Evolutionary conservation across 2,329 filamentous ascomycete species (phyloP).

Genomic region (Colletotrichum sp.): DNA sequence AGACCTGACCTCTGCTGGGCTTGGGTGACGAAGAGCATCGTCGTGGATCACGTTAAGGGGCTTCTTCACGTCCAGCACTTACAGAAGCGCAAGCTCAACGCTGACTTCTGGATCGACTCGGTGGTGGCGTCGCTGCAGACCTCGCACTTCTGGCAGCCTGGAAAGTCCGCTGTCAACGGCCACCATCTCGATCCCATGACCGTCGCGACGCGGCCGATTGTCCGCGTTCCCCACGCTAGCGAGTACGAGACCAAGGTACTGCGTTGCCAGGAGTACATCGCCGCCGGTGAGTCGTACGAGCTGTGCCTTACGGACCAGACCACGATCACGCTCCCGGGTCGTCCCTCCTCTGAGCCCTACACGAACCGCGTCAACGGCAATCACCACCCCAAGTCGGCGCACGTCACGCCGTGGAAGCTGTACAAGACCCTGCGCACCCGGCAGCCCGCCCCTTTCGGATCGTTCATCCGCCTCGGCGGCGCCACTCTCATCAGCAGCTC

Average conservation of each 20-base stretch:
- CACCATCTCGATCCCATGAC: background rate
- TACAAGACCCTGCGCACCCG: constrained; percentile 72
- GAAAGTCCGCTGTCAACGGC: background rate
- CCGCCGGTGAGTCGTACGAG: constrained; percentile 83
- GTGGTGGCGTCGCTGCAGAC: constrained; percentile 32
- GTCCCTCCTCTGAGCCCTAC: background rate
- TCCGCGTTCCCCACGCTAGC: constrained; percentile 45
- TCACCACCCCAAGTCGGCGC: constrained; percentile 24
- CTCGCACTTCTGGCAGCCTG: constrained; percentile 36
- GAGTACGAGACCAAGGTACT: constrained; percentile 72
- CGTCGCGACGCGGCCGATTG: constrained; percentile 23
- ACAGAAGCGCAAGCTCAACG: constrained; percentile 26
- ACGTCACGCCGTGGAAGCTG: constrained; percentile 65
- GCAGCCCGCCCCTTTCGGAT: constrained; percentile 86
- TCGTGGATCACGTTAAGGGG: constrained; percentile 73
- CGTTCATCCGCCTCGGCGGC: constrained; percentile 74
- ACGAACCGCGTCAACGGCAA: background rate
- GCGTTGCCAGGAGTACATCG: constrained; percentile 73
- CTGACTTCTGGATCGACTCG: constrained; percentile 34
- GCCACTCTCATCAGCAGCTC: constrained; percentile 82
- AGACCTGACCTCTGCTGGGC: constrained; percentile 76
- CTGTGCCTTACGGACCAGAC: constrained; percentile 83
- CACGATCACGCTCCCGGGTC: constrained; percentile 53
- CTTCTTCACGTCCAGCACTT: constrained; percentile 72
- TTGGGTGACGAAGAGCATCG: constrained; percentile 78